Evolutionary conservation across 768 basidiomycete species (phyloP).

Genomic region (Amyloporia xantha): DNA sequence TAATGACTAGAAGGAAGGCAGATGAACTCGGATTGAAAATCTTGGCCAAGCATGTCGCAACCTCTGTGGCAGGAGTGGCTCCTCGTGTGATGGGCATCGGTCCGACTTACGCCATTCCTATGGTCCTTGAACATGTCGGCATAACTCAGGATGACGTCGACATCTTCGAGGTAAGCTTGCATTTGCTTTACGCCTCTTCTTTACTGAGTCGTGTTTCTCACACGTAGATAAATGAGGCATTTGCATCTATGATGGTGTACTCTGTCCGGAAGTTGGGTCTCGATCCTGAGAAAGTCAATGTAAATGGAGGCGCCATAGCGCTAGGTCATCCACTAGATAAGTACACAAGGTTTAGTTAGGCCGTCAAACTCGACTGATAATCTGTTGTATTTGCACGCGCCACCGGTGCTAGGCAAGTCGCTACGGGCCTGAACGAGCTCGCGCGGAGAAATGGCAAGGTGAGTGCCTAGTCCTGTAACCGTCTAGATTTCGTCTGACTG

Average conservation of each 20-base stretch:
- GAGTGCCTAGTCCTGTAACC: conserved; percentile 15
- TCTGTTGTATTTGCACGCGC: conserved; percentile 41
- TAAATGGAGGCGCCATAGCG: conserved; percentile 89
- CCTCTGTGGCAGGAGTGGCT: conserved; percentile 62
- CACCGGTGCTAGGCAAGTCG: conserved; percentile 82
- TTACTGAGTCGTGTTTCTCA: neutral
- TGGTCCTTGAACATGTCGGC: conserved; percentile 61
- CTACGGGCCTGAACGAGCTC: conserved; percentile 73
- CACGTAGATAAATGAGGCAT: conserved; percentile 77
- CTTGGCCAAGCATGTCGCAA: conserved; percentile 75
- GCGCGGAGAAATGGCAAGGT: conserved; percentile 66
- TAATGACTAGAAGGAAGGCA: conserved; percentile 79
- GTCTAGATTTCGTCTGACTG: conserved; percentile 1
- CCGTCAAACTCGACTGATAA: conserved; percentile 12
- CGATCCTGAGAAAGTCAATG: conserved; percentile 65
- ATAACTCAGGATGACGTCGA: conserved; percentile 66
- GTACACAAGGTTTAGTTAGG: conserved; percentile 24
- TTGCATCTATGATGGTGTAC: conserved; percentile 80
- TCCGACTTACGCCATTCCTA: conserved; percentile 78
- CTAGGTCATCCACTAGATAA: conserved; percentile 79
- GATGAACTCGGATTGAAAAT: conserved; percentile 66
- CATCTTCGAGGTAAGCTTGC: conserved; percentile 56
- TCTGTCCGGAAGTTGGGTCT: conserved; percentile 60
- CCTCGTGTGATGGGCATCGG: conserved; percentile 89
- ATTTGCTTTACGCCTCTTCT: neutral